Evolutionary conservation across 352 stramenopile genomes (phyloP).

Genomic region (Blastocystis sp.): DNA sequence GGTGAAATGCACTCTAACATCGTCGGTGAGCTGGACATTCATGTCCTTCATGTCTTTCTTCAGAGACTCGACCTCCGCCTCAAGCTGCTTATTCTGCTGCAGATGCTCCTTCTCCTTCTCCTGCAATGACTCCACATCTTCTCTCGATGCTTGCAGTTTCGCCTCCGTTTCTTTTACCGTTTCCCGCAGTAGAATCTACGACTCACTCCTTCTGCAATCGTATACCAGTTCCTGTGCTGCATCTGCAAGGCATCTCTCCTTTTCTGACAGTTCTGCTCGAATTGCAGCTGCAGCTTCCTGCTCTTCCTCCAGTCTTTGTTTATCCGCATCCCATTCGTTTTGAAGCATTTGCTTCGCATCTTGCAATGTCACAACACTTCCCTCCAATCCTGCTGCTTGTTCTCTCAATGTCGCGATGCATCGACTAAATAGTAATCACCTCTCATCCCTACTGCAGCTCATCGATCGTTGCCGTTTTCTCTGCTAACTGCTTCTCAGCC

Average conservation of each 20-base stretch:
- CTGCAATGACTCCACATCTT: background rate
- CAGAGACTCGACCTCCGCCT: background rate
- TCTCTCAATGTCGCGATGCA: background rate
- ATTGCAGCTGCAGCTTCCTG: background rate
- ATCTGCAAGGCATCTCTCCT: constrained; percentile 1
- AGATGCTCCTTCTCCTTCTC: background rate
- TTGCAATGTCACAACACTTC: background rate
- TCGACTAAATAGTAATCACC: background rate
- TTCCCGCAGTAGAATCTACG: constrained; percentile 6
- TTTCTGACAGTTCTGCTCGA: background rate
- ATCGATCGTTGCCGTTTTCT: background rate
- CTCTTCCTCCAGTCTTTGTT: background rate
- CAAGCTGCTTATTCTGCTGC: background rate
- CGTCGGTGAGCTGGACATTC: constrained; percentile 30
- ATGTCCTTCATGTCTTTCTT: background rate
- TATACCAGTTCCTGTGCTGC: background rate
- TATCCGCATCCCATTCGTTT: background rate
- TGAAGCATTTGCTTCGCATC: background rate
- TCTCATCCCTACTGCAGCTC: background rate
- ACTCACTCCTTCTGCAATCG: background rate
- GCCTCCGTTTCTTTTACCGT: background rate
- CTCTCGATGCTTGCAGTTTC: background rate
- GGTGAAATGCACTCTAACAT: background rate
- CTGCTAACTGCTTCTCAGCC: background rate
- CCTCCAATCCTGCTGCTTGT: background rate